Conservation (phyloP, 495 filamentous ascomycete species). For the Penicillium salamii region DNA sequence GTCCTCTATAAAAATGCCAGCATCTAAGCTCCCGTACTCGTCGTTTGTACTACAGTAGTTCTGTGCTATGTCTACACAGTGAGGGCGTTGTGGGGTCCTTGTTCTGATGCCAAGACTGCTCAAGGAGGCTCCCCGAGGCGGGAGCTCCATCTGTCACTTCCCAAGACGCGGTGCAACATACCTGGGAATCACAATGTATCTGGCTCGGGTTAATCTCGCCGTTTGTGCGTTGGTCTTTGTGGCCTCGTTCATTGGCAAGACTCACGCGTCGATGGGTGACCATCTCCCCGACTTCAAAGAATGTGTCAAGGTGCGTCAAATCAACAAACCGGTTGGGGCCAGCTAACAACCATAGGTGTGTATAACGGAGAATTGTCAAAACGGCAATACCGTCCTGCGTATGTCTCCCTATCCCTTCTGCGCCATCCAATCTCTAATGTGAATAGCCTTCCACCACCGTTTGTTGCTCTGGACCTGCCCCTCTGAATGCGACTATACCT, state of each 20-base stretch:
- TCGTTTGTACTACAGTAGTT: too few relatives aligned
- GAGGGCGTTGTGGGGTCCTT: constrained; percentile 6
- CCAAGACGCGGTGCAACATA: too few relatives aligned
- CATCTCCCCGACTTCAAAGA: constrained; percentile 82
- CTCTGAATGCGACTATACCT: constrained; percentile 94
- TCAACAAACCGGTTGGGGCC: background rate
- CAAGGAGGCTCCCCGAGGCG: constrained; percentile 14
- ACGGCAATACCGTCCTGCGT: constrained; percentile 47
- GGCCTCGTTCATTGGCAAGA: constrained; percentile 46
- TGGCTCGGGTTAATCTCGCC: constrained; percentile 20
- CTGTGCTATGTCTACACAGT: too few relatives aligned
- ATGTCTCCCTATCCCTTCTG: constrained; percentile 16
- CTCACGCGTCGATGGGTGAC: constrained; percentile 77
- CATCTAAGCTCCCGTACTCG: too few relatives aligned
- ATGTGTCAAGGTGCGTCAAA: constrained; percentile 71
- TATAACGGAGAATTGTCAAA: constrained; percentile 71
- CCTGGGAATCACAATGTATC: constrained; percentile 30
- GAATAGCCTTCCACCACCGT: constrained; percentile 47
- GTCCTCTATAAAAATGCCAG: too few relatives aligned
- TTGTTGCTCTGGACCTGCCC: constrained; percentile 66
- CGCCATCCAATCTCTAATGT: constrained; percentile 12
- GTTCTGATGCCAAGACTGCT: constrained; percentile 23
- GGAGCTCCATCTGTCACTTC: constrained; percentile 19
- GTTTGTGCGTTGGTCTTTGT: constrained; percentile 35
- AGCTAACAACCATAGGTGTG: constrained; percentile 61